These are phyloP conservation scores for Magnolia officinalis DNA, from an alignment of 164 flowering plant genomes.

Conservation along the genomic window DNA sequence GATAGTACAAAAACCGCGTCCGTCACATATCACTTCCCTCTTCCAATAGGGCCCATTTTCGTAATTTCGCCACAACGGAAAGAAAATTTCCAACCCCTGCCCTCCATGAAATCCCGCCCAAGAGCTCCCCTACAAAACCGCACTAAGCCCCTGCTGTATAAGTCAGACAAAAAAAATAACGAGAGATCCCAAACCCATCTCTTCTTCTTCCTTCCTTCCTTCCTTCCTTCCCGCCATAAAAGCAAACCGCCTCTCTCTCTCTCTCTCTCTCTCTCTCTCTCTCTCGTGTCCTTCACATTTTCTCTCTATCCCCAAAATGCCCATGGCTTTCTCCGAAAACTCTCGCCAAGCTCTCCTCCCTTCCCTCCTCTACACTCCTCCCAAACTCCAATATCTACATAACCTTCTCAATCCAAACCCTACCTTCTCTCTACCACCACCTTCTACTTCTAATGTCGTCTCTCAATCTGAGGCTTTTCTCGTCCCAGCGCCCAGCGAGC, in stretches of 20 bases:
- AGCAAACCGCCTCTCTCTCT: constrained; percentile 2
- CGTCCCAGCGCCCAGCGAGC: constrained; percentile 62
- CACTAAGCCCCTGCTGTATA: background rate
- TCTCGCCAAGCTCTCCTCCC: constrained; percentile 48
- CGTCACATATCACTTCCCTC: background rate
- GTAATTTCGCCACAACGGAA: background rate
- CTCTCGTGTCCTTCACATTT: too few relatives aligned
- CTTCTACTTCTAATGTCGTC: constrained; percentile 11
- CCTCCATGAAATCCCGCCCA: background rate
- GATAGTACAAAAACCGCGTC: too few relatives aligned
- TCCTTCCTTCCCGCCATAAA: background rate
- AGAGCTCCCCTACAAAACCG: background rate
- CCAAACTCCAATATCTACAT: constrained; percentile 16
- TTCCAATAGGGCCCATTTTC: background rate
- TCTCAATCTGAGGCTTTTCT: constrained; percentile 23
- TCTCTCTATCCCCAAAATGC: background rate
- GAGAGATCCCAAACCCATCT: too few relatives aligned
- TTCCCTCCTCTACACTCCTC: constrained; percentile 44
- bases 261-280: too few relatives aligned
- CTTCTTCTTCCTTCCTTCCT: background rate
- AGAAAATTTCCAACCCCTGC: background rate
- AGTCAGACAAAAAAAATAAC: too few relatives aligned
- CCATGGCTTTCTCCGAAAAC: constrained; percentile 41
- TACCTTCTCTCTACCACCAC: constrained; percentile 8
- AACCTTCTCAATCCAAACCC: constrained; percentile 11